phyloP scores from a whole-genome alignment of 257 asterid genomes.

The Penstemon eatonii region DNA sequence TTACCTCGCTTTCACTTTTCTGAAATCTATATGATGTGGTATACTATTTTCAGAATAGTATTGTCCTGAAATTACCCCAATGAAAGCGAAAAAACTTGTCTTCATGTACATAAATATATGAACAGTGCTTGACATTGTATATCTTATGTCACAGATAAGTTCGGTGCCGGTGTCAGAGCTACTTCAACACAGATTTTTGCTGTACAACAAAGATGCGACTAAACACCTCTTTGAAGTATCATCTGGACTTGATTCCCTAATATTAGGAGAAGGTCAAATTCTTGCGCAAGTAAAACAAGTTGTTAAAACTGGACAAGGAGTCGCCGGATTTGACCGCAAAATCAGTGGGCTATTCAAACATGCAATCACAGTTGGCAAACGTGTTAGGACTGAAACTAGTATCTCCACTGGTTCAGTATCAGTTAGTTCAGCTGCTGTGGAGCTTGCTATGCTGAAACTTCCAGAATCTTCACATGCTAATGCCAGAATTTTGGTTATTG shows the following conservation, averaged over 20 bases:
- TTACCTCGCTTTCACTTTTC: neutral
- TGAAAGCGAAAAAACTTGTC: neutral
- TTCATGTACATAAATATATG: slow-evolving; percentile 9
- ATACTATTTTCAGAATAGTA: neutral
- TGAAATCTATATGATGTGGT: neutral
- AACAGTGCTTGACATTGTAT: slow-evolving; percentile 16
- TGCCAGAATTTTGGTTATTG: slow-evolving; percentile 68
- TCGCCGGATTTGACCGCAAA: slow-evolving; percentile 80
- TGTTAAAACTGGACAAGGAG: slow-evolving; percentile 72
- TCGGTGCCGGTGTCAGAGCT: slow-evolving; percentile 77
- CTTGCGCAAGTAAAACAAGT: slow-evolving; percentile 94
- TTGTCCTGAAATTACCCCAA: slow-evolving; percentile 11
- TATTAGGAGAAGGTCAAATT: slow-evolving; percentile 95
- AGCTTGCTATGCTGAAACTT: slow-evolving; percentile 84
- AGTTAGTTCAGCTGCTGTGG: slow-evolving; percentile 96
- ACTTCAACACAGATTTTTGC: slow-evolving; percentile 60
- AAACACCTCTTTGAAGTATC: slow-evolving; percentile 83
- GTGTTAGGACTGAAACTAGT: slow-evolving; percentile 84
- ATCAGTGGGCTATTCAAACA: slow-evolving; percentile 77
- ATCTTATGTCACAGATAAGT: slow-evolving; percentile 54
- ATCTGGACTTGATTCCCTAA: slow-evolving; percentile 90
- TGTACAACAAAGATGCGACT: slow-evolving; percentile 69
- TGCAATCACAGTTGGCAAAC: slow-evolving; percentile 83
- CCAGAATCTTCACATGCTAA: slow-evolving; percentile 51
- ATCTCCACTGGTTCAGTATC: slow-evolving; percentile 88